Conservation (phyloP, 1,284 basidiomycete genomes). For the Grifola frondosa region DNA sequence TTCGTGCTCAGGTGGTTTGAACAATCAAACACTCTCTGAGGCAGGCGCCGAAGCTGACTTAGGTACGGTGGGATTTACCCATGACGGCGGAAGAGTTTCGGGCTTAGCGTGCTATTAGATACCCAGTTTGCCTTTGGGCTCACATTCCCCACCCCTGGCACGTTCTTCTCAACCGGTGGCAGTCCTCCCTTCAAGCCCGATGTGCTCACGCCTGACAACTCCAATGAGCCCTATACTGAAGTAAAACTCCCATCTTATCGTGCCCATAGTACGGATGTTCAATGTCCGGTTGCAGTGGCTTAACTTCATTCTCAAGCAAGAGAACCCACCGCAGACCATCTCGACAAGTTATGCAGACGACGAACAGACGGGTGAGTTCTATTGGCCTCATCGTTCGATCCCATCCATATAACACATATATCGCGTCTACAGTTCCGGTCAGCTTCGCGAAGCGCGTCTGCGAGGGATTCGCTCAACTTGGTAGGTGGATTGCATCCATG, state of each 20-base stretch:
- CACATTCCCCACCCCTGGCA: constrained; percentile 46
- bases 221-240: constrained; percentile 66
- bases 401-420: constrained; percentile 1
- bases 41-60: constrained; percentile 72
- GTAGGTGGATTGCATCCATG: constrained; percentile 29
- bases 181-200: constrained; percentile 61
- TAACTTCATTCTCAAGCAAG: constrained; percentile 40
- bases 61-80: constrained; percentile 11
- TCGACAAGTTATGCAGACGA: constrained; percentile 69
- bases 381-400: background rate
- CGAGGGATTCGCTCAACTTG: constrained; percentile 60
- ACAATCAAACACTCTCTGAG: constrained; percentile 53
- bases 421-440: constrained; percentile 46
- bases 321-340: constrained; percentile 51
- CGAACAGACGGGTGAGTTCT: constrained; percentile 56
- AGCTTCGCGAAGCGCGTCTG: constrained; percentile 65
- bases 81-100: background rate
- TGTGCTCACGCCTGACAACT: constrained; percentile 35
- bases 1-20: constrained; percentile 45
- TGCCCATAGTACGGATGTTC: too few relatives aligned
- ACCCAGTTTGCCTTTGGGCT: constrained; percentile 66
- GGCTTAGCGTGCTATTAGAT: constrained; percentile 35
- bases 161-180: constrained; percentile 63
- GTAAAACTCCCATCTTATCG: constrained; percentile 39
- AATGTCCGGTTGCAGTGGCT: constrained; percentile 48